phyloP scores from a whole-genome alignment of 805 yeast genomes.

The Groenewaldozyma salmanticensis region DNA sequence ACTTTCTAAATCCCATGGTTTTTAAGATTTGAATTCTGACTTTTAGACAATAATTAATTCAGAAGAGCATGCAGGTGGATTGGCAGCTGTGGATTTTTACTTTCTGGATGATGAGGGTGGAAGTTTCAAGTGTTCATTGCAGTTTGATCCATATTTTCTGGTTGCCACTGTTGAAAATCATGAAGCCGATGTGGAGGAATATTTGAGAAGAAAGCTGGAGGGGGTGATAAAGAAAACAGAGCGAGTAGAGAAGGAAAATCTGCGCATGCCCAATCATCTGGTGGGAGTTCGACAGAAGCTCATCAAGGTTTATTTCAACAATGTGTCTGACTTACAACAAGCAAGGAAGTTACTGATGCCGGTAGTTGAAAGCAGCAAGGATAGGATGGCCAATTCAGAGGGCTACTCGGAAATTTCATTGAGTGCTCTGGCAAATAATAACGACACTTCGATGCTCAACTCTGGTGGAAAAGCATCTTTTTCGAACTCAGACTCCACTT shows the following conservation, averaged over 20 bases:
- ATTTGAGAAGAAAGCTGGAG: constrained; percentile 59
- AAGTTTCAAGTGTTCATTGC: constrained; percentile 75
- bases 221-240: constrained; percentile 45
- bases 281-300: constrained; percentile 61
- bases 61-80: constrained; percentile 51
- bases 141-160: constrained; percentile 80
- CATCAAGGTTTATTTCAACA: constrained; percentile 63
- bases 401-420: constrained; percentile 51
- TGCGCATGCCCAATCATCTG: constrained; percentile 75
- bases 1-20: not conserved
- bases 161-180: constrained; percentile 48
- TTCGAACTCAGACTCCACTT: constrained; percentile 3
- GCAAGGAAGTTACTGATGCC: constrained; percentile 68
- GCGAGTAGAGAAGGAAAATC: constrained; percentile 64
- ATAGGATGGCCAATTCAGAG: constrained; percentile 52
- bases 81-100: constrained; percentile 87
- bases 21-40: not conserved
- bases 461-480: constrained; percentile 2
- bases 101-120: constrained; percentile 97
- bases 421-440: constrained; percentile 1
- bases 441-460: too few species aligned
- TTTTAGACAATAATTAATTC: constrained; percentile 36
- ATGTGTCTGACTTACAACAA: constrained; percentile 59
- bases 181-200: constrained; percentile 80
- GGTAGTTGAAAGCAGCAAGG: constrained; percentile 56